Evolutionary conservation across 257 asterid species (phyloP).

Genomic region (Solanum virginianum): DNA sequence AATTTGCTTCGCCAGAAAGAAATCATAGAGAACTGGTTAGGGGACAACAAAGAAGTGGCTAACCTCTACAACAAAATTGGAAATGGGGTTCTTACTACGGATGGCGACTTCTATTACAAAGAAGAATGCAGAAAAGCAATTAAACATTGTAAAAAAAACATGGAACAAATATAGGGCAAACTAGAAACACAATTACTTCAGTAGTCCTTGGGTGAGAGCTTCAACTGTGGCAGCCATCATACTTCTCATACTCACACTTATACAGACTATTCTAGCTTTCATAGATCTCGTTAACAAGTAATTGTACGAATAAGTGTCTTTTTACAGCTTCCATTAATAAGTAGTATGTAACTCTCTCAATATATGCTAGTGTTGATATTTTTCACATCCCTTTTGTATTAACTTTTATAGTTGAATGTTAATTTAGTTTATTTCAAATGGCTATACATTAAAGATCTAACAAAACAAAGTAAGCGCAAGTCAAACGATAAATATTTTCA

Average conservation of each 20-base stretch:
- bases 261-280: not conserved
- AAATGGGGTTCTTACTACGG: not conserved
- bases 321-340: too few relatives aligned
- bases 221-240: not conserved
- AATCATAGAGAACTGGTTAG: constrained; percentile 4
- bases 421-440: not conserved
- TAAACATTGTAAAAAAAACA: too few relatives aligned
- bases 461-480: too few relatives aligned
- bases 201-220: not conserved
- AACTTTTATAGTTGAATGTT: not conserved
- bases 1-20: not conserved
- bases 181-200: not conserved
- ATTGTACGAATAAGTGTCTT: too few relatives aligned
- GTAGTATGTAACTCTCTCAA: too few relatives aligned
- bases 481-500: too few relatives aligned
- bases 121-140: too few relatives aligned
- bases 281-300: accelerated
- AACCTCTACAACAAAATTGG: constrained; percentile 1
- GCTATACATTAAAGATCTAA: not conserved
- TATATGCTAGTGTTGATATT: too few relatives aligned
- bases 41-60: constrained; percentile 1
- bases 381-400: not conserved
- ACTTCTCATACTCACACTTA: not conserved
- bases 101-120: not conserved
- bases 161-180: not conserved